Percentiles rank a stretch among this genome's conserved stretches.
Evolutionary conservation across 208 protist species (phyloP).

Genomic region (Vickermania ingenoplastis): DNA sequence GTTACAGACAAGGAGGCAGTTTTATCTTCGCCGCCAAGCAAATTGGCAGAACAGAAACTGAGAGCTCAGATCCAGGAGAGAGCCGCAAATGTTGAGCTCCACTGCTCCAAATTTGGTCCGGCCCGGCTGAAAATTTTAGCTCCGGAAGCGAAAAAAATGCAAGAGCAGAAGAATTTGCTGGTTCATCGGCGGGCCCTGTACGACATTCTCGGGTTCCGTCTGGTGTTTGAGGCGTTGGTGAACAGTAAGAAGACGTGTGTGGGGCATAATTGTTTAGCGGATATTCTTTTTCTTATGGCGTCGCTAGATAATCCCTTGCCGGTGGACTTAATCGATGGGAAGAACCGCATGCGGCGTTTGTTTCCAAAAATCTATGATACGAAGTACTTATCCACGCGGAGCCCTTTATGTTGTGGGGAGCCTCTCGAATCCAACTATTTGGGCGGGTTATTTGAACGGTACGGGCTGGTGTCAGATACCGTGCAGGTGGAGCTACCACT

Average conservation of each 20-base stretch:
- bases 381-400: slow-evolving; percentile 30
- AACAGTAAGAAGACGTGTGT: slow-evolving; percentile 55
- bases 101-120: slow-evolving; percentile 4
- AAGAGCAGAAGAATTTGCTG: slow-evolving; percentile 19
- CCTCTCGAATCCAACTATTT: slow-evolving; percentile 33
- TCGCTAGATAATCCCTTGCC: slow-evolving; percentile 37
- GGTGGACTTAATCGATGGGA: slow-evolving; percentile 26
- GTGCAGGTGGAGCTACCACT: slow-evolving; percentile 39
- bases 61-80: neutral
- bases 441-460: slow-evolving; percentile 42
- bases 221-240: slow-evolving; percentile 52
- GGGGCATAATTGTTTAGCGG: slow-evolving; percentile 74
- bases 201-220: slow-evolving; percentile 56
- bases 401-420: slow-evolving; percentile 23
- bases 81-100: slow-evolving; percentile 5
- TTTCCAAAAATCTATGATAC: slow-evolving; percentile 73
- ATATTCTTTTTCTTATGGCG: slow-evolving; percentile 59
- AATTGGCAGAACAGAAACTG: neutral
- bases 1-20: no score
- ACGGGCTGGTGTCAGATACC: slow-evolving; percentile 23
- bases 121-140: slow-evolving; percentile 19
- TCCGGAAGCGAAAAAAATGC: slow-evolving; percentile 25
- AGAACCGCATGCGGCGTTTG: slow-evolving; percentile 19
- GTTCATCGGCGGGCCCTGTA: slow-evolving; percentile 17
- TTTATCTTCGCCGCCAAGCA: slow-evolving; percentile 5